These are phyloP conservation scores for Fusarium staphyleae DNA, from an alignment of 2,329 filamentous ascomycete genomes.

Conservation along the genomic window DNA sequence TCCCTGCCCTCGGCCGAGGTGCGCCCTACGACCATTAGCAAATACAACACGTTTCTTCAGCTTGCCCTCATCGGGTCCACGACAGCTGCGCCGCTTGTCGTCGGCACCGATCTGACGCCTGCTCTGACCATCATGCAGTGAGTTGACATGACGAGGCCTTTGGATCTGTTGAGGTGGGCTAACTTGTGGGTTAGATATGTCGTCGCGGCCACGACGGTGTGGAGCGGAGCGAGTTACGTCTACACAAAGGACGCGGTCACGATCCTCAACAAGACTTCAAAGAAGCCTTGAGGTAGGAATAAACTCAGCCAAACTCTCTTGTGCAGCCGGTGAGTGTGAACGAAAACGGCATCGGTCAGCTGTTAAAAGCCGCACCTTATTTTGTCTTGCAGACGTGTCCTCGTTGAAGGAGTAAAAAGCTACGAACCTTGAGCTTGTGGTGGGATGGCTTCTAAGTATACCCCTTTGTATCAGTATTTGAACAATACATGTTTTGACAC, in stretches of 20 bases:
- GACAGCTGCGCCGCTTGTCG: conserved; percentile 78
- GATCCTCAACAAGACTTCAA: conserved; percentile 63
- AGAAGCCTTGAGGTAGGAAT: conserved; percentile 24
- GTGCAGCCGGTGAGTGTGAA: background rate
- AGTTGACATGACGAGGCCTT: conserved; percentile 45
- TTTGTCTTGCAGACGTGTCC: background rate
- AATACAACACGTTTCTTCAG: conserved; percentile 94
- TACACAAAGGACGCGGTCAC: conserved; percentile 91
- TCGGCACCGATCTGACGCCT: conserved; percentile 64
- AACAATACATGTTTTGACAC: background rate
- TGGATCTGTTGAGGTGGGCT: too few species aligned
- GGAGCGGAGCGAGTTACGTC: conserved; percentile 92
- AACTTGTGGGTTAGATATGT: conserved; percentile 65
- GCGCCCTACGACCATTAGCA: conserved; percentile 82
- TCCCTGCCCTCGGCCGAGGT: conserved; percentile 88
- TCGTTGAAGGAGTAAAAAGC: background rate
- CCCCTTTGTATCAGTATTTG: conserved; percentile 9
- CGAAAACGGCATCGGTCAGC: background rate
- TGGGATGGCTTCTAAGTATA: conserved; percentile 10
- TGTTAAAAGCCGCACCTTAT: background rate
- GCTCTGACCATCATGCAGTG: conserved; percentile 70
- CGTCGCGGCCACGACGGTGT: conserved; percentile 88
- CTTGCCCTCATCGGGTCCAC: conserved; percentile 85
- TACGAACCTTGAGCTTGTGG: conserved; percentile 19
- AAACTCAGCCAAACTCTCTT: background rate